Evolutionary conservation across 2,329 filamentous ascomycete species (phyloP).

Genomic region (Colletotrichum lindemuthianum): DNA sequence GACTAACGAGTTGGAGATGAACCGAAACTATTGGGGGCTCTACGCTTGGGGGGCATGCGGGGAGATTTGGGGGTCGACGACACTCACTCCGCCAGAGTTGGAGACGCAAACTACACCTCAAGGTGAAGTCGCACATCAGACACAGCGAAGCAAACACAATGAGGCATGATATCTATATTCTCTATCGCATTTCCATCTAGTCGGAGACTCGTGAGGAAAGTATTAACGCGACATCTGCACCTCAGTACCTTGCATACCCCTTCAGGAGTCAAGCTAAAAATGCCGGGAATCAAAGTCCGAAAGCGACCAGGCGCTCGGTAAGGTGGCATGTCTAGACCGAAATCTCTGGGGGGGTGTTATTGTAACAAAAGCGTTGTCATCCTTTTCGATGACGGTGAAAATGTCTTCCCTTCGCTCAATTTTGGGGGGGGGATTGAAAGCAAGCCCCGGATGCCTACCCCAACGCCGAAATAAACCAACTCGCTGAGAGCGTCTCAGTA

Average conservation of each 20-base stretch:
- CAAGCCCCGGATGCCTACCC: conserved; percentile 31
- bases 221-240: conserved; percentile 25
- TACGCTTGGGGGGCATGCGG: conserved; percentile 24
- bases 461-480: conserved; percentile 30
- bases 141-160: no score
- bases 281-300: conserved; percentile 28
- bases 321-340: conserved; percentile 13
- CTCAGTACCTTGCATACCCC: conserved; percentile 1
- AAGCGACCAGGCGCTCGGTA: conserved; percentile 26
- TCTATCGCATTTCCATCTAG: conserved; percentile 28
- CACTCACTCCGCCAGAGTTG: neutral
- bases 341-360: conserved; percentile 15
- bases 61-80: conserved; percentile 22
- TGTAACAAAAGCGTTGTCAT: conserved; percentile 23
- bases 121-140: no score
- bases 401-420: conserved; percentile 27
- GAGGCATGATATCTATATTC: conserved; percentile 33
- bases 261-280: conserved; percentile 20
- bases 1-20: conserved; percentile 24
- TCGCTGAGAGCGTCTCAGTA: conserved; percentile 31
- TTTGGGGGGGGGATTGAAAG: conserved; percentile 24
- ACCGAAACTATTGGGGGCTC: conserved; percentile 12
- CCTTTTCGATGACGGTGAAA: conserved; percentile 26
- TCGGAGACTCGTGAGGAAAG: conserved; percentile 22
- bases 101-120: neutral